phyloP scores from a whole-genome alignment of 1,284 basidiomycete species.

The Ustilago cynodontis region DNA sequence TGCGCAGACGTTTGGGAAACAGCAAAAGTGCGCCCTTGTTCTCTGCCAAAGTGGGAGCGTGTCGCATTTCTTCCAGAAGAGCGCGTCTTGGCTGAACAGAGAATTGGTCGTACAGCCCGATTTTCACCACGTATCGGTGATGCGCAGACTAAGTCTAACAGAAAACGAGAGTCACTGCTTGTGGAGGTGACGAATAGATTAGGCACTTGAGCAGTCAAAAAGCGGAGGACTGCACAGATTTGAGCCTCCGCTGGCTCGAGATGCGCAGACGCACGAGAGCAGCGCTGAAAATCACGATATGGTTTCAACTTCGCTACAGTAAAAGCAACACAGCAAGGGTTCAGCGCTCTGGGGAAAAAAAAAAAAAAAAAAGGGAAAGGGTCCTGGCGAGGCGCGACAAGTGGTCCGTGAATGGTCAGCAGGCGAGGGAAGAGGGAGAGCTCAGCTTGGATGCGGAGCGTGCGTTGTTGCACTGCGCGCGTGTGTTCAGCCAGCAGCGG shows the following conservation, averaged over 20 bases:
- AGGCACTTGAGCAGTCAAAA: neutral
- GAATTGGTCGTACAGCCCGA: conserved; percentile 9
- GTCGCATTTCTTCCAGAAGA: conserved; percentile 34
- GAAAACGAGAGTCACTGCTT: neutral
- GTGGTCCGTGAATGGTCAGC: conserved; percentile 16
- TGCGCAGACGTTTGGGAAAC: neutral
- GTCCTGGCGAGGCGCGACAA: neutral
- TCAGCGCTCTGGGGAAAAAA: neutral
- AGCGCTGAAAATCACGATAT: neutral
- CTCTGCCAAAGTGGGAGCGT: conserved; percentile 19
- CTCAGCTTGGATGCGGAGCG: conserved; percentile 2
- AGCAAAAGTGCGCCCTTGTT: neutral
- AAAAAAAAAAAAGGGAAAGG: conserved; percentile 9
- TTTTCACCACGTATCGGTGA: neutral
- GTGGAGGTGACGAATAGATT: too few relatives aligned
- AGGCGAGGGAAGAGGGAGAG: neutral
- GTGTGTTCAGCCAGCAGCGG: conserved; percentile 1
- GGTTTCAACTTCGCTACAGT: too few relatives aligned
- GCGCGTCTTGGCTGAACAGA: conserved; percentile 12
- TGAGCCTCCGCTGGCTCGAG: neutral
- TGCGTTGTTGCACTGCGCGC: conserved; percentile 13
- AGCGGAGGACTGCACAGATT: too few relatives aligned
- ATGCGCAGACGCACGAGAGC: neutral
- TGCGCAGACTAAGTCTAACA: neutral
- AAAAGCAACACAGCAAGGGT: conserved; percentile 7